Conservation (phyloP, 2,329 filamentous ascomycete species). For the Basipetospora chlamydospora region DNA sequence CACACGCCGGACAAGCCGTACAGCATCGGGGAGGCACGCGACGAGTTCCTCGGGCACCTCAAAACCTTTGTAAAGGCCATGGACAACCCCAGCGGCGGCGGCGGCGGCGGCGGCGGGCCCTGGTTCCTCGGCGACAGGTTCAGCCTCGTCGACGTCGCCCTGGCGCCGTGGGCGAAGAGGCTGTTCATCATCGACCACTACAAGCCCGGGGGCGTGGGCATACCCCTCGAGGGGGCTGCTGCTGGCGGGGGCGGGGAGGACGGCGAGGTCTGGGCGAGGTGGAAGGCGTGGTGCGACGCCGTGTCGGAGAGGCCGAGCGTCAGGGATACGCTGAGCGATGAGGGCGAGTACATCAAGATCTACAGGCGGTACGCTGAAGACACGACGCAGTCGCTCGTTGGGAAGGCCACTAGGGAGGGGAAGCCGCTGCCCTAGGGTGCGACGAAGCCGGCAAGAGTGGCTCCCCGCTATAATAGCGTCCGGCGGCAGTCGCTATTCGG, state of each 20-base stretch:
- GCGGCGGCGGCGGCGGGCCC: constrained; percentile 24
- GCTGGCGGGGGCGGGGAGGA: constrained; percentile 29
- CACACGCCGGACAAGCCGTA: constrained; percentile 34
- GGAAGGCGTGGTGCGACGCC: constrained; percentile 48
- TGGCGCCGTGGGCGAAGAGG: constrained; percentile 60
- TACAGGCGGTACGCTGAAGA: constrained; percentile 56
- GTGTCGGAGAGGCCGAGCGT: constrained; percentile 47
- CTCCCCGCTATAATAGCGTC: no score
- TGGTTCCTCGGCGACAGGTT: constrained; percentile 53
- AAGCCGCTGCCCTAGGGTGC: constrained; percentile 49
- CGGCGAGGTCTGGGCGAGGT: constrained; percentile 46
- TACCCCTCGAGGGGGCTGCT: constrained; percentile 22
- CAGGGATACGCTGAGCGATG: constrained; percentile 51
- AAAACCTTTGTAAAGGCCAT: constrained; percentile 49
- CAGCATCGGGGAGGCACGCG: constrained; percentile 36
- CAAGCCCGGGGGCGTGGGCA: constrained; percentile 40
- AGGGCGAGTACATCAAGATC: constrained; percentile 50
- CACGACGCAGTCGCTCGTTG: constrained; percentile 45
- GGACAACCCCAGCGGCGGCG: no score
- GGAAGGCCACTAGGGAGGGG: constrained; percentile 47
- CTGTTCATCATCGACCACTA: constrained; percentile 64
- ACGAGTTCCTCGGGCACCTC: constrained; percentile 43
- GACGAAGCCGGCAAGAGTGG: no score
- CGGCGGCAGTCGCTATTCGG: no score
- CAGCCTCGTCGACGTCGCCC: constrained; percentile 53